phyloP scores from a whole-genome alignment of 2,329 filamentous ascomycete genomes.

The Talaromyces sp. region DNA sequence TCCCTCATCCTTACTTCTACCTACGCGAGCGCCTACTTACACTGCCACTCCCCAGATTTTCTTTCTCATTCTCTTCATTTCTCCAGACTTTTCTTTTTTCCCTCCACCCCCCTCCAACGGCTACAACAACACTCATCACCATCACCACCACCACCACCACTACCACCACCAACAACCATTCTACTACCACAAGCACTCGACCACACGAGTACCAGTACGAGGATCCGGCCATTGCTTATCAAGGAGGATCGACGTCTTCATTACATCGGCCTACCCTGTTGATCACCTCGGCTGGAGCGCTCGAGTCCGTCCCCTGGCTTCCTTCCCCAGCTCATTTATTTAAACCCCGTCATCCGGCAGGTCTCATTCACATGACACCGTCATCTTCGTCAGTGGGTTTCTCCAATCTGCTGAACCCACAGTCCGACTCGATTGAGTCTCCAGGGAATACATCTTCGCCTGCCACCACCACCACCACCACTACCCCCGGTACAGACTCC shows the following conservation, averaged over 20 bases:
- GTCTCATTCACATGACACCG: slow-evolving; percentile 66
- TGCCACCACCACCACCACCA: slow-evolving; percentile 18
- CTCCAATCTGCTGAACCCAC: slow-evolving; percentile 68
- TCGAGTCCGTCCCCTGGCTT: slow-evolving; percentile 1
- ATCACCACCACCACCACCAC: slow-evolving; percentile 16
- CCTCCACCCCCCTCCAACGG: slow-evolving; percentile 18
- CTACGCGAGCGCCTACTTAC: neutral
- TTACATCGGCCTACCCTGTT: neutral
- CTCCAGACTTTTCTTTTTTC: slow-evolving; percentile 13
- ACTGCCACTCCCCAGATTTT: slow-evolving; percentile 19
- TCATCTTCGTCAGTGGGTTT: slow-evolving; percentile 70
- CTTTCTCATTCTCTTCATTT: slow-evolving; percentile 18
- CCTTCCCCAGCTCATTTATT: neutral
- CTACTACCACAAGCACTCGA: slow-evolving; percentile 18
- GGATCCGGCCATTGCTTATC: neutral
- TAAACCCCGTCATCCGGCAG: slow-evolving; percentile 14
- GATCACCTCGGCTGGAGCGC: slow-evolving; percentile 6
- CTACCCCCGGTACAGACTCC: slow-evolving; percentile 21
- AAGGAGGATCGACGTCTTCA: slow-evolving; percentile 5
- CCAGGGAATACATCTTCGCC: neutral
- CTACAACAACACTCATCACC: too few species aligned
- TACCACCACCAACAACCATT: slow-evolving; percentile 20
- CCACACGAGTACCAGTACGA: slow-evolving; percentile 2
- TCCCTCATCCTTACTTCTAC: slow-evolving; percentile 22
- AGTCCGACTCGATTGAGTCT: slow-evolving; percentile 9